These are phyloP conservation scores for Cladobotryum protrusum DNA, from an alignment of 2,329 filamentous ascomycete species.

Conservation along the genomic window DNA sequence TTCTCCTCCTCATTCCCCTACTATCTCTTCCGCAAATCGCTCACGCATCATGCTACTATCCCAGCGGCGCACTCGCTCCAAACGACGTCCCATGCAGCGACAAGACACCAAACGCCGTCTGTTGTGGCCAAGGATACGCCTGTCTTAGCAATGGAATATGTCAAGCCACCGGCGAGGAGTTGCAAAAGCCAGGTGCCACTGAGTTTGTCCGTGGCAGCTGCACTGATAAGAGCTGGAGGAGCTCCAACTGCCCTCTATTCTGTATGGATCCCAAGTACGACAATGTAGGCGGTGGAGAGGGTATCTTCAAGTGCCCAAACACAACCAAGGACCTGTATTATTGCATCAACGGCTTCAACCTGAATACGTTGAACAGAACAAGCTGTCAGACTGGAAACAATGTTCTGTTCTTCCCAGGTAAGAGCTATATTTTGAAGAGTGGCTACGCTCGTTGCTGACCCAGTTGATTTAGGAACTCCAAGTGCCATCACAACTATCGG, in stretches of 20 bases:
- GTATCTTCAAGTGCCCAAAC: slow-evolving; percentile 4
- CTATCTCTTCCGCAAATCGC: not conserved
- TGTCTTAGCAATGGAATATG: slow-evolving; percentile 31
- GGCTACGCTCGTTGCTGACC: too few species aligned
- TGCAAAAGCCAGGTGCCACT: slow-evolving; percentile 16
- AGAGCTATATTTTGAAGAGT: not conserved
- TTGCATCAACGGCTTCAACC: not conserved
- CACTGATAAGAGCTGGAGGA: slow-evolving; percentile 27
- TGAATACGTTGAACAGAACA: slow-evolving; percentile 2
- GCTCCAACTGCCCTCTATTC: slow-evolving; percentile 25
- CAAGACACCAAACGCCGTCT: slow-evolving; percentile 21
- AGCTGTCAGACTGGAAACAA: not conserved
- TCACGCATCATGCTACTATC: slow-evolving; percentile 23
- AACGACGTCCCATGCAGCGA: slow-evolving; percentile 26
- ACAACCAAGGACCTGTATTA: slow-evolving; percentile 1
- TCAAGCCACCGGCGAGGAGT: slow-evolving; percentile 20
- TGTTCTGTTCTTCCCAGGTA: slow-evolving; percentile 5
- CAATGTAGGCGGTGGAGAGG: not conserved
- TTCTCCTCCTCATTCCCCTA: not conserved
- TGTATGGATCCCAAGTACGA: slow-evolving; percentile 17
- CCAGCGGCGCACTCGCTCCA: slow-evolving; percentile 22
- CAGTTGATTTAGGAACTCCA: not conserved
- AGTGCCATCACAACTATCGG: not conserved
- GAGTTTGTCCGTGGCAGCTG: slow-evolving; percentile 28
- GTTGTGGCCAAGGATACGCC: slow-evolving; percentile 31